A percentile compares a stretch with the other conserved stretches of the same genome.
Conservation (phyloP, 2,329 filamentous ascomycete genomes). For the Epichloe scottii region DNA sequence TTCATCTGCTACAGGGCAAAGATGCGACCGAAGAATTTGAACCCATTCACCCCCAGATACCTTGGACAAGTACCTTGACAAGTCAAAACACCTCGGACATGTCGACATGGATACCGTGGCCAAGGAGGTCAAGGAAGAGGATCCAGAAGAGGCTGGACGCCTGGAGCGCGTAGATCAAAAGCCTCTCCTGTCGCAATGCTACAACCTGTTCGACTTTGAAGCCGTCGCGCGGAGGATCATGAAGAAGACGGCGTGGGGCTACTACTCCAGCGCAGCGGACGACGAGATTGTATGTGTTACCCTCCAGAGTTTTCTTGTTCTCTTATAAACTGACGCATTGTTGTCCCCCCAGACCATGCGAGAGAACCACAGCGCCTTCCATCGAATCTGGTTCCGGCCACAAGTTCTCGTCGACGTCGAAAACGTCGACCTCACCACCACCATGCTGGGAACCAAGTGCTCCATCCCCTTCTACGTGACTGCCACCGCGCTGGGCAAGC, state of each 20-base stretch:
- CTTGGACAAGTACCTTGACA: slow-evolving; percentile 70
- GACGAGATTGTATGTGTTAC: slow-evolving; percentile 27
- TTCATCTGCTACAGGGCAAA: slow-evolving; percentile 46
- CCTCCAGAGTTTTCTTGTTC: background rate
- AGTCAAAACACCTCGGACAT: slow-evolving; percentile 75
- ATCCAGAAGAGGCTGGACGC: slow-evolving; percentile 46
- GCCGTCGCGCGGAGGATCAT: slow-evolving; percentile 78
- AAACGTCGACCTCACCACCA: slow-evolving; percentile 74
- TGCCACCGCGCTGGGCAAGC: slow-evolving; percentile 87
- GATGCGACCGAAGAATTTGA: slow-evolving; percentile 89
- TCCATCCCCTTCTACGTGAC: slow-evolving; percentile 92
- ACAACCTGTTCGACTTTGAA: slow-evolving; percentile 93
- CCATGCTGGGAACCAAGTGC: slow-evolving; percentile 80
- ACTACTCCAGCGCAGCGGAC: slow-evolving; percentile 81
- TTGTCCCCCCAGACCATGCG: slow-evolving; percentile 58
- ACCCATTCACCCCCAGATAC: slow-evolving; percentile 84
- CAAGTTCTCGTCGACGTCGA: slow-evolving; percentile 82
- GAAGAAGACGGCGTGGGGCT: slow-evolving; percentile 96
- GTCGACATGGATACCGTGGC: slow-evolving; percentile 80
- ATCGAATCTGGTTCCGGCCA: slow-evolving; percentile 95
- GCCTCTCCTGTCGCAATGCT: slow-evolving; percentile 76
- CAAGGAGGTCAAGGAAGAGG: slow-evolving; percentile 57
- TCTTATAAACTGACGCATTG: too few relatives aligned
- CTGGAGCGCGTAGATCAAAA: slow-evolving; percentile 62
- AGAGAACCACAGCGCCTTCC: slow-evolving; percentile 91